A percentile compares a stretch with the other conserved stretches of the same genome.
Evolutionary conservation across 371 early-diverging fungal species (phyloP).

Genomic region (Cokeromyces recurvatus): DNA sequence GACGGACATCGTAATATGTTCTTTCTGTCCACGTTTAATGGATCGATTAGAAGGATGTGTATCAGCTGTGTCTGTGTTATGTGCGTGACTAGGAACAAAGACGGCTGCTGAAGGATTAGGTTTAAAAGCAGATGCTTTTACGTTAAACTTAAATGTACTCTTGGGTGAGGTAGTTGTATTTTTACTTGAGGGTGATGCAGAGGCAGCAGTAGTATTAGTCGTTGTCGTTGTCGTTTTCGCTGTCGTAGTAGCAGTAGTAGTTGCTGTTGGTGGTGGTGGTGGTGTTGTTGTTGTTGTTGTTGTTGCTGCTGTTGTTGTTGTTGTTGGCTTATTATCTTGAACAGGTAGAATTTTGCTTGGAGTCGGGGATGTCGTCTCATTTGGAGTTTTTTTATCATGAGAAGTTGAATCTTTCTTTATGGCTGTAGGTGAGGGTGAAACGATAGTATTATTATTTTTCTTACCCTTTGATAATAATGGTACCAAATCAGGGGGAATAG

Average conservation of each 20-base stretch:
- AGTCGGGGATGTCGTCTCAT: background rate
- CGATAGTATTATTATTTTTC: constrained; percentile 5
- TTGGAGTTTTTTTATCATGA: background rate
- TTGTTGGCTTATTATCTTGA: background rate
- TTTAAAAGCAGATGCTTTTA: constrained; percentile 84
- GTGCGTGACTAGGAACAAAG: constrained; percentile 58
- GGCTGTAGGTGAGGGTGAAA: too few relatives aligned
- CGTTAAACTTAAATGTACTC: constrained; percentile 74
- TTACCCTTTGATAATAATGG: constrained; percentile 63
- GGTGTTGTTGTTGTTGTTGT: background rate
- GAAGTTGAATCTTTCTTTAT: background rate
- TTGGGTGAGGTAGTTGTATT: constrained; percentile 19
- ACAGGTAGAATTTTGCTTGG: too few relatives aligned
- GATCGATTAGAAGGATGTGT: constrained; percentile 19
- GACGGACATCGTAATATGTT: constrained; percentile 23
- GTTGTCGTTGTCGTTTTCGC: background rate
- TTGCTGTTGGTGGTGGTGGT: background rate
- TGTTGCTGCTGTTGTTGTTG: background rate
- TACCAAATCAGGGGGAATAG: constrained; percentile 73
- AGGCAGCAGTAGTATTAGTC: constrained; percentile 1
- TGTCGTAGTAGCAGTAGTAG: constrained; percentile 4
- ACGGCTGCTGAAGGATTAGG: constrained; percentile 77
- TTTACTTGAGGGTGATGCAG: constrained; percentile 14
- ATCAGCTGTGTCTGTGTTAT: background rate
- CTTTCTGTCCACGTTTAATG: constrained; percentile 15